Base-by-base conservation (phyloP, 2,329 filamentous ascomycete genomes). In the Aspergillus luchuensis region DNA sequence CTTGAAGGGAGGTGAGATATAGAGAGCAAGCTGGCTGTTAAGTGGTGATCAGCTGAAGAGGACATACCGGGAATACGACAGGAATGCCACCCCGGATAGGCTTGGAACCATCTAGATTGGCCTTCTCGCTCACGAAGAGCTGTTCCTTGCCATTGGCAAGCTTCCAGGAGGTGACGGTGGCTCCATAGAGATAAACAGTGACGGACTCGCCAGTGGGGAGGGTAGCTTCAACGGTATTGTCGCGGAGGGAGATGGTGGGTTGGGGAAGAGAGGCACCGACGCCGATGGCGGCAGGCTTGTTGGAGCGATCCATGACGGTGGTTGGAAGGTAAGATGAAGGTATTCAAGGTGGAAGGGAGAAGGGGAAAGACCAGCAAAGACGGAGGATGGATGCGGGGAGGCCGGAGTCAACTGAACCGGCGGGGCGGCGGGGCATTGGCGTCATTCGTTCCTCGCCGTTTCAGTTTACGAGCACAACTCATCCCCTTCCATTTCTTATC, bases 121-220 rank as follows among this genome's bases (percentile, higher is more conserved):
- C 90, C 60, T 84, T 87, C 63, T 92, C 87, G 78, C 91, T 95
- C 67, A 97, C 73, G 85, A 92, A 97, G 57, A 97, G 84, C 79
- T 92, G 92, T 81, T 97, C 93, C 58, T 86, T 80, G 51, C 90
- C 90, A 60, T 85, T 82, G 61, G 87, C 85, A 73, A 90, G 89
- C 82, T 95, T 96, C 95, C 95, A 99, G 78, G 90, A 95, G 61
- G 91, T 88, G 51, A 99, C 90, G 0, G 93, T 98, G 10, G 95
- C 95, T 60, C 95, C 95, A 72, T 91, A 91, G n/a, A 98, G 87
- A 62, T 97, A 83, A 39, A 99, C 84, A 66, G 92, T 88, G 67
- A 97, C 86, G 58, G 87, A 91, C 80, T 98, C 93, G 67, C 94
- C 93, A 0, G 91, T 90, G 41, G 92, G 91, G 47, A 98, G 86